A percentile compares a stretch with the other conserved stretches of the same genome.
These are phyloP conservation scores for Cymodocea nodosa DNA, from an alignment of 116 monocot genomes.

Conservation along the genomic window DNA sequence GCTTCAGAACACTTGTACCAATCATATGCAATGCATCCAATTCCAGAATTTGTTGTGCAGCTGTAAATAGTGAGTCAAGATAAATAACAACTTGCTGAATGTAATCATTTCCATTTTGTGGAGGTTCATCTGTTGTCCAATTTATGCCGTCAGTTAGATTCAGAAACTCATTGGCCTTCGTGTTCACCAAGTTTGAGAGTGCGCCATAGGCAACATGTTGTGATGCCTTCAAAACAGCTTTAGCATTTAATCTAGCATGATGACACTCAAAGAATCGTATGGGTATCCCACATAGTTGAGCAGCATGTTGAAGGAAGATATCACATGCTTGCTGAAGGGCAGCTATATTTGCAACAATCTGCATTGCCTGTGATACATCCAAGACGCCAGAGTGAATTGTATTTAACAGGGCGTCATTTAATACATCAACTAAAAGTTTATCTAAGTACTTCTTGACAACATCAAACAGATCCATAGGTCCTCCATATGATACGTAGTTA, in stretches of 20 bases:
- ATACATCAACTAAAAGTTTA: constrained; percentile 63
- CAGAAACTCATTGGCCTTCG: constrained; percentile 58
- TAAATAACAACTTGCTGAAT: constrained; percentile 46
- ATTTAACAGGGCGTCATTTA: constrained; percentile 54
- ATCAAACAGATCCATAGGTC: constrained; percentile 59
- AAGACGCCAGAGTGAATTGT: constrained; percentile 42
- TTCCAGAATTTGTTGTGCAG: constrained; percentile 54
- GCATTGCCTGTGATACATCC: constrained; percentile 56
- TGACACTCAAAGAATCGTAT: constrained; percentile 48
- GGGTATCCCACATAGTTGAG: constrained; percentile 60
- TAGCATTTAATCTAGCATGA: constrained; percentile 53
- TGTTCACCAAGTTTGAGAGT: constrained; percentile 31
- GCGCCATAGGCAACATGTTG: constrained; percentile 63
- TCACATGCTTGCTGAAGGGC: constrained; percentile 61
- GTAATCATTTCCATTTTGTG: constrained; percentile 55
- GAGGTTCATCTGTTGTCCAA: constrained; percentile 62
- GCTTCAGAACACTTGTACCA: constrained; percentile 32
- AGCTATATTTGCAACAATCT: constrained; percentile 60
- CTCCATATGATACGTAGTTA: constrained; percentile 69
- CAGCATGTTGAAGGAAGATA: constrained; percentile 55
- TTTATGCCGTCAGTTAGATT: constrained; percentile 34
- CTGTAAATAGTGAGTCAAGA: constrained; percentile 44
- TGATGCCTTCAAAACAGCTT: constrained; percentile 51
- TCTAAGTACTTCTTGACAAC: constrained; percentile 68
- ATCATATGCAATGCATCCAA: constrained; percentile 52